Evolutionary conservation across 2,329 filamentous ascomycete species (phyloP), one percentile per base, ranked within the genome.

Genomic region (Elsinoe batatas): DNA sequence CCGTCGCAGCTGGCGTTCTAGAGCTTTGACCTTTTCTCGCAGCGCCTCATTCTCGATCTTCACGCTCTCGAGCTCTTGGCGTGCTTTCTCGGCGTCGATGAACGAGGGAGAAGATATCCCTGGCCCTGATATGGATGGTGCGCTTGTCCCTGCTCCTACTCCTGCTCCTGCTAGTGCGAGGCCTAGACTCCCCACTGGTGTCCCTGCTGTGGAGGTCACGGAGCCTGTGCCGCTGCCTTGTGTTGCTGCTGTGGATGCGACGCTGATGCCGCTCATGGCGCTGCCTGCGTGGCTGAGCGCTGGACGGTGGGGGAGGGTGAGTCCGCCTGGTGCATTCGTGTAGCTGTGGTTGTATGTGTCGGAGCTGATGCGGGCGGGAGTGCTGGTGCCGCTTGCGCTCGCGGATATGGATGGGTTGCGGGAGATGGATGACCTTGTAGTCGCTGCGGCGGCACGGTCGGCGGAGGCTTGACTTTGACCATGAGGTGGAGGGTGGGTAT

Each of bases 11-110:
- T 68, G 66, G 26, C 70, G 67, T 60, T 77, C 75, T 51, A 77
- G 60, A 53, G 74, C 70, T 53, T 72, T 66, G n/a, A 77, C 74
- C 55, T 73, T 68, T 60, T 72, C 69, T 59, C 74, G 72, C 57
- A 77, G 62, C 36, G 63, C 59, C 47, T 76, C 75, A 63, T 77
- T 77, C 65, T 77, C 75, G 43, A 65, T 65, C 66, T 76, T 76
- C 35, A 74, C 74, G 53, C 72, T 71, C 59, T 77, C 75, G 55
- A 77, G 64, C 64, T 77, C 75, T 7, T 68, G 68, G 38, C 69
- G 66, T 44, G 74, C 72, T 46, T 69, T 65, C 44, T 72, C 69
- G 1, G 72, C 69, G 59, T 76, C 74, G 35, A 71, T 66, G 51
- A 63, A 62, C 58, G 63, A 60, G 36, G 64, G 63, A 49, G 64